Percentiles rank a stretch among this genome's conserved stretches.
These are phyloP conservation scores for Chaetoceros tenuissimus DNA, from an alignment of 108 stramenopile genomes.

Conservation along the genomic window DNA sequence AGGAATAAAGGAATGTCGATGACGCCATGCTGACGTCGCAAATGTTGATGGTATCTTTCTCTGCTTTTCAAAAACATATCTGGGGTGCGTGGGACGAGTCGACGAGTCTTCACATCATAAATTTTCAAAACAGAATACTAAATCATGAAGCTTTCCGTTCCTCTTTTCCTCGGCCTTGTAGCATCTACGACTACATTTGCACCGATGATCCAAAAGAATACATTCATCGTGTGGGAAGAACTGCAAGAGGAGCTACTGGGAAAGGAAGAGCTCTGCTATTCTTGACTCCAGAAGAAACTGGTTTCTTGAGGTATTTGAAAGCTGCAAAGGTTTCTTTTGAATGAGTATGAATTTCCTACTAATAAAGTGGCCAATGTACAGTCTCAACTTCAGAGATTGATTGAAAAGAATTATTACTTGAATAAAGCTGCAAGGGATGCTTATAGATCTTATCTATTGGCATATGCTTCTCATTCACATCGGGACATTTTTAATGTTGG, in stretches of 20 bases:
- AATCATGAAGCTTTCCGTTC: too few species aligned
- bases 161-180: too few species aligned
- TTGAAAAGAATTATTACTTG: constrained; percentile 98
- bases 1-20: too few species aligned
- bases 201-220: constrained; percentile 99
- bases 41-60: too few species aligned
- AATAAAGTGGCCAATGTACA: constrained; percentile 94
- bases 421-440: constrained; percentile 94
- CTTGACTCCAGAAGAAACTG: constrained; percentile 95
- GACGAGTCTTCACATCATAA: too few species aligned
- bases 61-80: too few species aligned
- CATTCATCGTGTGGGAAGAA: constrained; percentile 90
- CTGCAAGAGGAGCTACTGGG: constrained; percentile 89
- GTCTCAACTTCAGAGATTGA: constrained; percentile 86
- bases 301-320: constrained; percentile 92
- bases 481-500: constrained; percentile 98
- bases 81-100: too few species aligned
- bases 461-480: constrained; percentile 95
- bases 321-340: constrained; percentile 94
- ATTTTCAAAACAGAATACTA: too few species aligned
- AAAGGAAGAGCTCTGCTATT: constrained; percentile 95
- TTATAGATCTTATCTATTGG: constrained; percentile 92
- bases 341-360: constrained; percentile 97
- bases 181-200: too few species aligned
- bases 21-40: too few species aligned